Evolutionary conservation across 345 rosid species (phyloP), one percentile per base, ranked within the genome.

Genomic region (Cochlearia excelsa): DNA sequence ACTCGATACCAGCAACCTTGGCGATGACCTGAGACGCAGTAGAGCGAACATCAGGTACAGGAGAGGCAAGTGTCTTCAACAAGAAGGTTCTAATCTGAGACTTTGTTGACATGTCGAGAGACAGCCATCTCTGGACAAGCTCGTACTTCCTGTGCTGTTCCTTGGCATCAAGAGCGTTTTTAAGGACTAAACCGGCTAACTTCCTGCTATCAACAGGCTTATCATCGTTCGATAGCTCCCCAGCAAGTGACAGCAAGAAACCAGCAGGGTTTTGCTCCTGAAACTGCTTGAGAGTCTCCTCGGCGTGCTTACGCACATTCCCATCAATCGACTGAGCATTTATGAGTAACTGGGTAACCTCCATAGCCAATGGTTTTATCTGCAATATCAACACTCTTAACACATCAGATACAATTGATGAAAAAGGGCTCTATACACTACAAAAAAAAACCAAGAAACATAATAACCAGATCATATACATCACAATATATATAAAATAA

Each of bases 271-370:
- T 85, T 71, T 85, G 85, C 75, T 79, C 82, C 59, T 85, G 87
- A 54, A 77, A 85, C 57, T 79, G 91, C 46, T 82, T 82, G 61
- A 85, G 68, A 55, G 71, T 82, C 55, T 85, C 92, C 69, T 85
- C 92, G 3, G 92, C 88, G 44, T 79, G 87, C 67, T 80, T 82
- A 30, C 84, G 82, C 31, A 85, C 81, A 46, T 71, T 75, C 54
- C 86, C 82, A 63, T 85, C 92, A 30, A 82, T 78, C 23, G 92
- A 70, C 69, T 85, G 92, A 52, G 92, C 92, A 73, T 81, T 81
- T 67, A 85, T 59, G 50, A 85, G 92, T 72, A 85, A 73, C 77
- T 82, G 82, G 3, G 92, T 85, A 43, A 85, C 81, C 65, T 82
- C 92, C 81, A 77, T 73, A 0, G 76, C 23, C 73, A 71, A 68